Conservation (phyloP, 2,329 filamentous ascomycete species). For the Corinectria fuckeliana region DNA sequence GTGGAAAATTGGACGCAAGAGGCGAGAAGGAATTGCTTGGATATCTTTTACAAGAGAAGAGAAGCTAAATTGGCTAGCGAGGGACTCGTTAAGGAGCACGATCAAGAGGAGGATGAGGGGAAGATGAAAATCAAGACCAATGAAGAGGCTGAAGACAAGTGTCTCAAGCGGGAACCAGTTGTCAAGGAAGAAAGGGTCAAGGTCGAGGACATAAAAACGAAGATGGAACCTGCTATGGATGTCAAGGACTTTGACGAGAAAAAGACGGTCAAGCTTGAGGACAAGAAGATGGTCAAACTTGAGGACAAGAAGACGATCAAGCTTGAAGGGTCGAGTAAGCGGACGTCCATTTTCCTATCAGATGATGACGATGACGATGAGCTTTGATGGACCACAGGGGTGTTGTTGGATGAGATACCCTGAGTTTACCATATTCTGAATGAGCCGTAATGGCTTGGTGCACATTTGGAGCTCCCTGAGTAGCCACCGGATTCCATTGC, state of each 20-base stretch:
- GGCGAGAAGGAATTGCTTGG: constrained; percentile 77
- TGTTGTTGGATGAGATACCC: constrained; percentile 35
- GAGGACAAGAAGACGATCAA: constrained; percentile 31
- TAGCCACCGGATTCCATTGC: too few relatives aligned
- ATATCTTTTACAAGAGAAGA: constrained; percentile 78
- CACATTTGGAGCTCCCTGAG: neutral
- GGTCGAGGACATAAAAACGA: constrained; percentile 17
- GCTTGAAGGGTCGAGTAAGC: constrained; percentile 35
- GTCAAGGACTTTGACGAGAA: constrained; percentile 17
- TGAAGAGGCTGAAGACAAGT: constrained; percentile 22
- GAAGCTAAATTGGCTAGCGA: constrained; percentile 56
- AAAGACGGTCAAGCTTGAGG: constrained; percentile 29
- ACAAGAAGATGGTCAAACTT: constrained; percentile 29
- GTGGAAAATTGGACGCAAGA: constrained; percentile 92
- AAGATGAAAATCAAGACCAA: constrained; percentile 18
- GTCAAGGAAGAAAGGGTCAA: constrained; percentile 20
- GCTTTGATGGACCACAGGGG: constrained; percentile 34
- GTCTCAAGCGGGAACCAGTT: constrained; percentile 7
- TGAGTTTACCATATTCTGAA: constrained; percentile 9
- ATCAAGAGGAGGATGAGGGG: constrained; percentile 24
- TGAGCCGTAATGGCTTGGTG: neutral
- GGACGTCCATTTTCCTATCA: constrained; percentile 46
- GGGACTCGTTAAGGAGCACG: constrained; percentile 33
- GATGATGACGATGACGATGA: constrained; percentile 50
- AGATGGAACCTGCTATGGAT: neutral